These are phyloP conservation scores for Amaranthus cruentus DNA, from an alignment of 148 eudicot genomes.

Conservation along the genomic window DNA sequence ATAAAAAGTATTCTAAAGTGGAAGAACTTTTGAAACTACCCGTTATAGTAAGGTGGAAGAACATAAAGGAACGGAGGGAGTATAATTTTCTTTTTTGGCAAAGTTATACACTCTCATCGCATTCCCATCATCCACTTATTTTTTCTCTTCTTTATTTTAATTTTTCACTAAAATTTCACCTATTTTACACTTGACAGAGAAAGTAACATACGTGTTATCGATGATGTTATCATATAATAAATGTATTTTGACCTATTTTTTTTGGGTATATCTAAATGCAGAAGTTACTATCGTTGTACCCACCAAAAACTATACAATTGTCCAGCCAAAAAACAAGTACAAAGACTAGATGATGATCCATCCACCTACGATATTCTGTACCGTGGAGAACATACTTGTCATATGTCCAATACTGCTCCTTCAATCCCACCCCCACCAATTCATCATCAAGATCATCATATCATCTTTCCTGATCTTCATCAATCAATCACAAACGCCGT, in stretches of 20 bases:
- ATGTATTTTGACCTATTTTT: not conserved
- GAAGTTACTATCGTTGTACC: conserved; percentile 89
- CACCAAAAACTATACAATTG: conserved; percentile 69
- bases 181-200: too few relatives aligned
- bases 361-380: conserved; percentile 56
- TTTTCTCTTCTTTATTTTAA: too few relatives aligned
- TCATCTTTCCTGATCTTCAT: conserved; percentile 4
- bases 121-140: too few relatives aligned
- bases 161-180: too few relatives aligned
- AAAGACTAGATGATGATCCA: conserved; percentile 62
- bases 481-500: not conserved
- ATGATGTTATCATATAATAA: too few relatives aligned
- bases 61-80: too few relatives aligned
- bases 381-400: conserved; percentile 68
- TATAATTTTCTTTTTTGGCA: too few relatives aligned
- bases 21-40: too few relatives aligned
- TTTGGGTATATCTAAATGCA: conserved; percentile 4
- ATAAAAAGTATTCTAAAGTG: too few relatives aligned
- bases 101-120: too few relatives aligned
- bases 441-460: not conserved
- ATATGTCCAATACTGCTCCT: conserved; percentile 67
- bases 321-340: conserved; percentile 86
- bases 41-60: too few relatives aligned
- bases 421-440: conserved; percentile 24
- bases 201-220: too few relatives aligned